A percentile compares a stretch with the other conserved stretches of the same genome.
These are phyloP conservation scores for Phytophthora syringae DNA, from an alignment of 352 stramenopile genomes.

Conservation along the genomic window DNA sequence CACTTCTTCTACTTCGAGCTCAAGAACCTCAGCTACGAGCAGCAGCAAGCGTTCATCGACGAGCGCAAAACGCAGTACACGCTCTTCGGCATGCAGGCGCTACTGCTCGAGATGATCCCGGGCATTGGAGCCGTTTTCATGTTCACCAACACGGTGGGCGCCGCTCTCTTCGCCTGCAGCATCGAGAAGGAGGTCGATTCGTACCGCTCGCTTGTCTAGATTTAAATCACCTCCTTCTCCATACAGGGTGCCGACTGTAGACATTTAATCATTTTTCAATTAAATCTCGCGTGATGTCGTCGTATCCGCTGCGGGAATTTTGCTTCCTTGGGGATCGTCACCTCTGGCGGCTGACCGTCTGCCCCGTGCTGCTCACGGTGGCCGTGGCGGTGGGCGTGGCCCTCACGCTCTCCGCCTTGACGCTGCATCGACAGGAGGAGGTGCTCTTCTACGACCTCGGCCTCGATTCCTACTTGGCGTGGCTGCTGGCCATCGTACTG, in stretches of 20 bases:
- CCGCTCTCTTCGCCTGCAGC: constrained; percentile 58
- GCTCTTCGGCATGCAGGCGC: constrained; percentile 59
- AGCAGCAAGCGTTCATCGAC: constrained; percentile 56
- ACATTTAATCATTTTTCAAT: too few species aligned
- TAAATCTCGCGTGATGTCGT: constrained; percentile 41
- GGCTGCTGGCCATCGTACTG: constrained; percentile 56
- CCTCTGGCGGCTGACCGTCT: constrained; percentile 53
- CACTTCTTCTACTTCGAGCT: constrained; percentile 75
- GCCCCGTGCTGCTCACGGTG: constrained; percentile 58
- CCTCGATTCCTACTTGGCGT: constrained; percentile 52
- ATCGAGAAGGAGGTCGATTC: constrained; percentile 43
- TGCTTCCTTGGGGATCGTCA: constrained; percentile 55
- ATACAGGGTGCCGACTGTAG: neutral
- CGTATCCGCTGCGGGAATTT: constrained; percentile 44
- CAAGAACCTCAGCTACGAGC: constrained; percentile 48
- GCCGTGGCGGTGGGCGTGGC: constrained; percentile 46
- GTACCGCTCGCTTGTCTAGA: constrained; percentile 26
- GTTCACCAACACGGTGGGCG: constrained; percentile 67
- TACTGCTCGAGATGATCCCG: constrained; percentile 67
- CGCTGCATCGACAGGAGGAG: constrained; percentile 47
- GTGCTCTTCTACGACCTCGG: constrained; percentile 40
- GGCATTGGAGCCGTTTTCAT: constrained; percentile 57
- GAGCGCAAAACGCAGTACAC: constrained; percentile 49
- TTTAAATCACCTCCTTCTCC: neutral
- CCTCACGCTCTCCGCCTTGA: constrained; percentile 47